These are phyloP conservation scores for Mycena sanguinolenta DNA, from an alignment of 768 basidiomycete genomes.

Conservation along the genomic window DNA sequence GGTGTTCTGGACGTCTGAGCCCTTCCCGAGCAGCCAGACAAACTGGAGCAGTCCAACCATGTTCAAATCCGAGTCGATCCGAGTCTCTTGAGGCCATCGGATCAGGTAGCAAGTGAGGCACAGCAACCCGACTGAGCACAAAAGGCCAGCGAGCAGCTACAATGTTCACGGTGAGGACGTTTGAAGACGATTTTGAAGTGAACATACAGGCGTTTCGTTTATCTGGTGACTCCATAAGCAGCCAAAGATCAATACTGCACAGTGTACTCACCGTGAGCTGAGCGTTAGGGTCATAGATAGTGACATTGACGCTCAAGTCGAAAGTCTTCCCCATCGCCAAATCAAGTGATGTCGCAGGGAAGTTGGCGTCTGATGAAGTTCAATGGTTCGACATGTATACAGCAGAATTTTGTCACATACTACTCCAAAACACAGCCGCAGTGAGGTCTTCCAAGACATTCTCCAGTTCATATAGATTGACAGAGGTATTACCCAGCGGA, in stretches of 20 bases:
- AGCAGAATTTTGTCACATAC: neutral
- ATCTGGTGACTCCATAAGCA: neutral
- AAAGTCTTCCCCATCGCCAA: neutral
- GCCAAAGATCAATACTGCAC: neutral
- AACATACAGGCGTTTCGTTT: neutral
- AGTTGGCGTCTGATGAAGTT: neutral
- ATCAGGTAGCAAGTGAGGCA: neutral
- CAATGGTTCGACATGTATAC: neutral
- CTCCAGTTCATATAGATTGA: neutral
- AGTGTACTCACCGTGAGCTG: neutral
- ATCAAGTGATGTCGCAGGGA: neutral
- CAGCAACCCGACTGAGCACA: neutral
- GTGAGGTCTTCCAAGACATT: constrained; percentile 1
- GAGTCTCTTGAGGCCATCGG: neutral
- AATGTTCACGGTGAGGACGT: neutral
- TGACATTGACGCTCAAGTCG: neutral
- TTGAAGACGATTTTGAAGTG: neutral
- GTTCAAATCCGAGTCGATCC: neutral
- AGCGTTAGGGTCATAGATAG: neutral
- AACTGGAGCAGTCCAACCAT: neutral
- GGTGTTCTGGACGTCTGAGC: neutral
- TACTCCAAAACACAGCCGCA: neutral
- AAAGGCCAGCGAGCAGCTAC: neutral
- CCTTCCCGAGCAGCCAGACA: neutral
- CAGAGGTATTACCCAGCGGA: neutral